A percentile compares a stretch with the other conserved stretches of the same genome.
phyloP scores from a whole-genome alignment of 2,329 filamentous ascomycete species.

The Arthrobotrys pseudoclavata region DNA sequence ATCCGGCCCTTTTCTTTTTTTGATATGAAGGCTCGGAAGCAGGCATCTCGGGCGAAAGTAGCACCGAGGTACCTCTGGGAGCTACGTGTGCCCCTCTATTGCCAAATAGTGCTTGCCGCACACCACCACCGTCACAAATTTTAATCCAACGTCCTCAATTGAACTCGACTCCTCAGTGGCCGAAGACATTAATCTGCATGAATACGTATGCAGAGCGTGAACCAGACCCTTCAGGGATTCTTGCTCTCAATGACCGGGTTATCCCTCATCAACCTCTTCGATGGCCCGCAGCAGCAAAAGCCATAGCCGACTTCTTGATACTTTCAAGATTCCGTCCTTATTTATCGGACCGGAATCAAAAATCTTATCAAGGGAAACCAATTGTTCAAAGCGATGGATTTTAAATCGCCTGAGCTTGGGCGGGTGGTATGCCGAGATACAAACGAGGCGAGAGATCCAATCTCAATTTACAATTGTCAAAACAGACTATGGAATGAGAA shows the following conservation, averaged over 20 bases:
- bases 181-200: constrained; percentile 24
- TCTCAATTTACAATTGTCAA: background rate
- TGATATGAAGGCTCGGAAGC: constrained; percentile 10
- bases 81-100: constrained; percentile 52
- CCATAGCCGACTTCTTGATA: background rate
- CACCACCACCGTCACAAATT: constrained; percentile 44
- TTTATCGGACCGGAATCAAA: background rate
- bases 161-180: constrained; percentile 20
- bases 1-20: constrained; percentile 13
- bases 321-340: background rate
- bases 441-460: constrained; percentile 14
- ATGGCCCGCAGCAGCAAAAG: constrained; percentile 7
- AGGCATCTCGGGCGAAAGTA: constrained; percentile 41
- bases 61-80: constrained; percentile 43
- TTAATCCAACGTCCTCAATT: constrained; percentile 54
- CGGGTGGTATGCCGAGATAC: background rate
- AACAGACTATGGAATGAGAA: constrained; percentile 16
- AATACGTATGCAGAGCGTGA: constrained; percentile 35
- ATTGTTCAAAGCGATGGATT: background rate
- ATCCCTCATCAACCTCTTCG: constrained; percentile 2
- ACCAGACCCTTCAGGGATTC: constrained; percentile 33
- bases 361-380: background rate
- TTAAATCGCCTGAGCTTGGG: background rate
- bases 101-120: constrained; percentile 35
- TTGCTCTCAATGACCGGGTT: constrained; percentile 16